Base-by-base conservation (phyloP, 2,329 filamentous ascomycete genomes). In the Nigrograna mackinnonii region DNA sequence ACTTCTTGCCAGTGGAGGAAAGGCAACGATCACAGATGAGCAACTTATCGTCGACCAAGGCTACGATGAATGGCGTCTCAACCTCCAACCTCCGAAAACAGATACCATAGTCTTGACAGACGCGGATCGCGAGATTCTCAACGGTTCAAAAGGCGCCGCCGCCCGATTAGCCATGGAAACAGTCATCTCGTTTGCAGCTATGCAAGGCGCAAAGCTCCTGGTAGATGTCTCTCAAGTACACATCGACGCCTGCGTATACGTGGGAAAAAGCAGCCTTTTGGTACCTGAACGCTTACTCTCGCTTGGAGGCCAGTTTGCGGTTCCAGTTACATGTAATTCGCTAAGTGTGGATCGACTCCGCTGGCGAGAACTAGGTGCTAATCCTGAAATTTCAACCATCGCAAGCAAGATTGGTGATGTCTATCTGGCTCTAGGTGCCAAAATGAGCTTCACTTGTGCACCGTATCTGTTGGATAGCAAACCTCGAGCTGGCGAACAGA, bases 311-410 rank as follows among this genome's bases (percentile, higher is more conserved):
- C 64, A 55, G n/a, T 59, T 74, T 5, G 46, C 45, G 2, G 59
- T 75, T 1, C 68, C 71, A 0, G 71, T 72, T 0, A 68, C 71
- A 0, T 50, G 73, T 22, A 76, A 76, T 37, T 64, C 73, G 2
- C 68, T 76, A n/a, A 71, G 68, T 4, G 58, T 75, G 16, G 73
- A 76, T 37, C 61, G 58, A n/a, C 55, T 55, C 11, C 62, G 71
- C 2, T 75, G 72, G 72, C 58, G 57, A 2, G 58, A 58, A 4
- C 54, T 68, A 9, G 70, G 70, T 1, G 53, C 72, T 2, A 57
- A 68, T n/a, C 35, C 56, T 0, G 42, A 36, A 1, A 52, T 70
- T 5, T 65, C 57, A 2, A 47, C 47, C 4, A 58, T 64, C 1
- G 64, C 69, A 1, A 61, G 58, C 5, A 54, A 58, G 14, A 47